Base-by-base conservation (phyloP, 805 yeast genomes). In the Metschnikowia corniflorae region DNA sequence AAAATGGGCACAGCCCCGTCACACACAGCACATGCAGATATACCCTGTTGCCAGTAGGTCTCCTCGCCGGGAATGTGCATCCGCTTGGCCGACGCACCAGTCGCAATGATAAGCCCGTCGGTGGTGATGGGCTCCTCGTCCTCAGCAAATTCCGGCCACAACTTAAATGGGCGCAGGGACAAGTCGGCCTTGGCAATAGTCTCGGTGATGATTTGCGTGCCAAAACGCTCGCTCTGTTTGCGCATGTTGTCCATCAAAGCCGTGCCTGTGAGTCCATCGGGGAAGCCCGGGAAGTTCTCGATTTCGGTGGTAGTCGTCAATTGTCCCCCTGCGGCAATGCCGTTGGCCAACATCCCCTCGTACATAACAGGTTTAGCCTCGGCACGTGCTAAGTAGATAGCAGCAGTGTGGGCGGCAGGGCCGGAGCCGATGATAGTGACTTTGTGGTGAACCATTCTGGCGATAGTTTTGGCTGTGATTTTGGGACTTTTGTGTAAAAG, bases 1-100 rank as follows among this genome's bases (percentile, higher is more conserved):
- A 93, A 93, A 54, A 93, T 89, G 53, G 99, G 99, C 33, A 93
- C 95, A 22, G 99, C 99, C 67, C 99, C 99, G 62, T 93, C 99
- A 71, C 99, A 93, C 45, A 93, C 98, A 26, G 99, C 99, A 74
- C 99, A 93, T 13, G 99, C 99, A 51, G 96, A 86, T 51, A 93
- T 93, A 65, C 99, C 99, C 63, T 83, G 84, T 73, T 93, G 99
- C 99, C 99, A 93, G 78, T 93, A 93, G 23, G 77, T 75, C 50
- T 93, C 97, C 71, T 93, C 98, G 54, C 99, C 99, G 42, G 97
- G 96, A 44, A 93, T 71, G 60, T 77, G 68, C 68, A 93, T 75
- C 73, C 98, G 86, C 75, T 82, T 87, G 42, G 99, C 99, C 26
- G 95, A 83, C 16, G 99, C 99, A 60, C 99, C 99, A 31, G 99